A percentile compares a stretch with the other conserved stretches of the same genome.
Conservation (phyloP, 805 yeast genomes). For the Saturnispora galanensis region DNA sequence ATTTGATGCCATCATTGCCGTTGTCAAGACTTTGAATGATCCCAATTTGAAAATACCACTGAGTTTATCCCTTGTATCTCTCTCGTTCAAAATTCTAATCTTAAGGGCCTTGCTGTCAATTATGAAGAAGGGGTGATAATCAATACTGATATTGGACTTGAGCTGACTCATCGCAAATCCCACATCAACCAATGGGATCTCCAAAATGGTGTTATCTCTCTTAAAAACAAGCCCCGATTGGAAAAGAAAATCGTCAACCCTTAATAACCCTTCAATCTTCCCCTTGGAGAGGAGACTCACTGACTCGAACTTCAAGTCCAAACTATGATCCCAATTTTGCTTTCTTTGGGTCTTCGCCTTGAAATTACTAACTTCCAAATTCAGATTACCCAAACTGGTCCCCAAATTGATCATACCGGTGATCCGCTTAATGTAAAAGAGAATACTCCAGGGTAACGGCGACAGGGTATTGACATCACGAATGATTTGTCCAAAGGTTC, state of each 20-base stretch:
- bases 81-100: slow-evolving; percentile 57
- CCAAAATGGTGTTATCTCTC: slow-evolving; percentile 30
- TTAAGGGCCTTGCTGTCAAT: slow-evolving; percentile 39
- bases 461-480: slow-evolving; percentile 51
- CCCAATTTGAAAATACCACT: slow-evolving; percentile 41
- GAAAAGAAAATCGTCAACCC: slow-evolving; percentile 37
- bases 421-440: slow-evolving; percentile 44
- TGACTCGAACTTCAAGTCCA: slow-evolving; percentile 49
- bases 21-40: slow-evolving; percentile 51
- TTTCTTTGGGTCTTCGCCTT: slow-evolving; percentile 67
- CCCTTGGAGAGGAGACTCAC: slow-evolving; percentile 55
- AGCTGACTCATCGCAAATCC: slow-evolving; percentile 47
- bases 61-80: slow-evolving; percentile 46
- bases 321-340: slow-evolving; percentile 59
- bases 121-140: slow-evolving; percentile 76
- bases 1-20: slow-evolving; percentile 81
- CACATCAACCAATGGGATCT: slow-evolving; percentile 59
- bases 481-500: slow-evolving; percentile 36
- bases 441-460: slow-evolving; percentile 67
- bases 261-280: slow-evolving; percentile 66
- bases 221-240: slow-evolving; percentile 71
- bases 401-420: slow-evolving; percentile 66
- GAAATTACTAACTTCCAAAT: slow-evolving; percentile 42
- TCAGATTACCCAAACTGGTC: slow-evolving; percentile 63
- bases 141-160: slow-evolving; percentile 60